A percentile compares a stretch with the other conserved stretches of the same genome.
Evolutionary conservation across 2,329 filamentous ascomycete species (phyloP).

Genomic region (Didymella keratinophila): DNA sequence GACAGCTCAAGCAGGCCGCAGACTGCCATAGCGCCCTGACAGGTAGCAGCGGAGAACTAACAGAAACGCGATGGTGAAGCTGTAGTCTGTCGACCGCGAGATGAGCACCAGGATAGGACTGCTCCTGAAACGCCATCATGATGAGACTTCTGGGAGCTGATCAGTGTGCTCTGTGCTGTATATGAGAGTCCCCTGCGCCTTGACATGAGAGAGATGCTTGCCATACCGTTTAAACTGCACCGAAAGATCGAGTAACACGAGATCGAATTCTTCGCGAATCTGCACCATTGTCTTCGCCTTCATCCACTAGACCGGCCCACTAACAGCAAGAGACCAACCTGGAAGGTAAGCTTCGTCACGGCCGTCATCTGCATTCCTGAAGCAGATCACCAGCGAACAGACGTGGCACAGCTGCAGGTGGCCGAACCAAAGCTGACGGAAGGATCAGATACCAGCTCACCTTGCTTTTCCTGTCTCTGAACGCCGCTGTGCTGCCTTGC

Average conservation of each 20-base stretch:
- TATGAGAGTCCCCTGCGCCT: constrained; percentile 44
- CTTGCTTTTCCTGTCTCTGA: constrained; percentile 25
- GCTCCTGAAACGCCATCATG: constrained; percentile 37
- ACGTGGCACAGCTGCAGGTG: constrained; percentile 20
- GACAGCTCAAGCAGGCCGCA: constrained; percentile 44
- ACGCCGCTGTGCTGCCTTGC: constrained; percentile 8
- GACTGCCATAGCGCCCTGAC: constrained; percentile 42
- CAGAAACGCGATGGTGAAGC: constrained; percentile 40
- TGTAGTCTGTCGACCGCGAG: constrained; percentile 34
- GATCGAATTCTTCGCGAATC: constrained; percentile 13
- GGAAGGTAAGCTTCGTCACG: constrained; percentile 14
- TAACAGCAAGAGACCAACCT: constrained; percentile 4
- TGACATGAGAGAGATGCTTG: constrained; percentile 27
- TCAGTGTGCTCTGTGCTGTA: constrained; percentile 34
- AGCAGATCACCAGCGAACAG: constrained; percentile 17
- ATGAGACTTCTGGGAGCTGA: constrained; percentile 37
- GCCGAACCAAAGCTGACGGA: constrained; percentile 20
- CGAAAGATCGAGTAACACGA: constrained; percentile 34
- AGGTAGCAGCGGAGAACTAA: constrained; percentile 38
- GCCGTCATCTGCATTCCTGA: constrained; percentile 17
- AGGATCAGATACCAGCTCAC: constrained; percentile 28
- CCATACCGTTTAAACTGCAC: constrained; percentile 30
- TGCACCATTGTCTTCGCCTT: constrained; percentile 2
- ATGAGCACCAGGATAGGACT: constrained; percentile 45
- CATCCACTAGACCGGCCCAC: constrained; percentile 1